Base-by-base conservation (phyloP, 495 filamentous ascomycete genomes). In the Chaetomium cochliodes region DNA sequence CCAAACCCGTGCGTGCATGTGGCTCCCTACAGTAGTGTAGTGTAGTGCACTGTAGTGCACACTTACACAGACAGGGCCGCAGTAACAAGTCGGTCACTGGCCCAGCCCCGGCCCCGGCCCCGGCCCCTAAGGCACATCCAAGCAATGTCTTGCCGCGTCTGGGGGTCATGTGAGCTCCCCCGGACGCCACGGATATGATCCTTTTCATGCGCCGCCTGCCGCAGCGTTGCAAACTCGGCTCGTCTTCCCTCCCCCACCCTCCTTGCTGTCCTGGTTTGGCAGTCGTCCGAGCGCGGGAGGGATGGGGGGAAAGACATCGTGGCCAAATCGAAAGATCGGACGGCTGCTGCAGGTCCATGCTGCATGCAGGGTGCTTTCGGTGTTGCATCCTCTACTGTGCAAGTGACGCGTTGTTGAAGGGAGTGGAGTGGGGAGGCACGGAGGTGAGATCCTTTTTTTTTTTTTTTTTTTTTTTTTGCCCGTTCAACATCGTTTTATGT, bases 101-200 rank as follows among this genome's bases (percentile, higher is more conserved):
- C 33, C 33, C 33, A 8, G 33, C 33, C 15, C 33, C 7, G n/a
- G n/a, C n/a, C n/a, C n/a, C n/a, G n/a, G n/a, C n/a, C n/a, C n/a
- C 33, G 33, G 33, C 33, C 15, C 33, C 7, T 20, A 20, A 16
- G 15, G 12, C 51, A n/a, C 7, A 6, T 37, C 22, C 22, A 18
- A 18, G 56, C 22, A n/a, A 63, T 39, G 44, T 22, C 22, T 59
- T 28, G 47, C 53, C 55, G 54, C 37, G 55, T 22, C 37, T 56
- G 28, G n/a, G 63, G 41, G 58, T 65, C 63, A 65, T 65, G 63
- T 65, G 63, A 65, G 57, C 51, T 33, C 51, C 37, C 60, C 41
- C 54, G 37, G 54, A 39, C 42, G 42, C 39, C n/a, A 18, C 26
- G 58, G 44, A 50, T 33, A 42, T 18, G 26, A 7, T 37, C 18